Conservation (phyloP, 106 monocot species). For the Iris macrosiphon region DNA sequence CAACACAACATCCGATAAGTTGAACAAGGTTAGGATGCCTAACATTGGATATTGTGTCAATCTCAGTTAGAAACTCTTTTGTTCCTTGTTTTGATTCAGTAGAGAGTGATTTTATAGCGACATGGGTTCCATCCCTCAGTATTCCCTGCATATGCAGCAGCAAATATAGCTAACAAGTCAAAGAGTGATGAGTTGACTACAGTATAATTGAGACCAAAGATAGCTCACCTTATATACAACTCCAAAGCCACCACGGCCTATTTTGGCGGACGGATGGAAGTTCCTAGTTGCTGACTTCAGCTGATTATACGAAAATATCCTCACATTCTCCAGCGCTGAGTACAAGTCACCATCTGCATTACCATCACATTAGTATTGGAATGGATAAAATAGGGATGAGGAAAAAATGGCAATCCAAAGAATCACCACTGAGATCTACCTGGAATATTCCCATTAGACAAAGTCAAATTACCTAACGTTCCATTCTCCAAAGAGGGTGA, state of each 20-base stretch:
- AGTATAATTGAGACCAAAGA: not conserved
- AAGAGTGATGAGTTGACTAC: not conserved
- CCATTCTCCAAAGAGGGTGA: no score
- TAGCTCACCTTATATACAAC: constrained; percentile 36
- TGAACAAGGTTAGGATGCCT: constrained; percentile 49
- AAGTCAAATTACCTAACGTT: no score
- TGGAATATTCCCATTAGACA: no score
- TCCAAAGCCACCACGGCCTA: constrained; percentile 55
- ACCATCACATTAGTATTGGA: not conserved
- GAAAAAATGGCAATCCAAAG: no score
- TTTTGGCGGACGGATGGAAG: constrained; percentile 26
- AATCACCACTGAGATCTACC: no score
- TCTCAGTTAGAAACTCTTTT: constrained; percentile 56
- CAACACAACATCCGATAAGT: constrained; percentile 50
- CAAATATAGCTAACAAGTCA: not conserved
- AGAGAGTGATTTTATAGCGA: constrained; percentile 53
- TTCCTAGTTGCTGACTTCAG: constrained; percentile 33
- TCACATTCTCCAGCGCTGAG: constrained; percentile 16
- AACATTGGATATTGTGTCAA: constrained; percentile 40
- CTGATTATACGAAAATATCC: constrained; percentile 26
- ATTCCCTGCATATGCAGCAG: constrained; percentile 28
- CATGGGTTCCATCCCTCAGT: constrained; percentile 26
- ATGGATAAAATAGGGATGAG: no score
- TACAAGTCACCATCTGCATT: constrained; percentile 12
- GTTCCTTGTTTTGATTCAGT: constrained; percentile 56